These are phyloP conservation scores for Pouteria campechiana DNA, from an alignment of 179 eudicot species.

Conservation along the genomic window DNA sequence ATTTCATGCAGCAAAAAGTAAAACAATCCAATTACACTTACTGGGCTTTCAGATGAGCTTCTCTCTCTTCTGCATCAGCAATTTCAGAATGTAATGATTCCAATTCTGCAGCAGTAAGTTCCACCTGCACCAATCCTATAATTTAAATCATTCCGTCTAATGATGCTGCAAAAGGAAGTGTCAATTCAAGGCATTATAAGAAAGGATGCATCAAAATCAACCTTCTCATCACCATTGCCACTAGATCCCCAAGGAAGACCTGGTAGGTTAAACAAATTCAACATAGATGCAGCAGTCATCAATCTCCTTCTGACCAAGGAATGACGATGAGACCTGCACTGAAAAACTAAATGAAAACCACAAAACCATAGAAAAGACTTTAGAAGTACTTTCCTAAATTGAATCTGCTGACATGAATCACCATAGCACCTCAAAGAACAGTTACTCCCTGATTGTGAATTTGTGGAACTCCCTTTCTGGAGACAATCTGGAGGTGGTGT, in stretches of 20 bases:
- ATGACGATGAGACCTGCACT: constrained; percentile 21
- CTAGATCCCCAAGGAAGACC: constrained; percentile 54
- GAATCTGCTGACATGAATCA: not conserved
- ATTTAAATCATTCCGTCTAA: not conserved
- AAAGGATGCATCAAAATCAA: too few species aligned
- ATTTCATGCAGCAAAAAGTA: not conserved
- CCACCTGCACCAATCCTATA: too few species aligned
- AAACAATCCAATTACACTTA: constrained; percentile 18
- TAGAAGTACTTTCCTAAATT: not conserved
- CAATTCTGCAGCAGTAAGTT: constrained; percentile 63
- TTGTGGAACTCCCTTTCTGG: constrained; percentile 19
- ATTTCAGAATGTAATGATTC: constrained; percentile 79
- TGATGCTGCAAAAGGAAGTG: too few species aligned
- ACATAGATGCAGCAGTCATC: constrained; percentile 58
- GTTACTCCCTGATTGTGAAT: constrained; percentile 13
- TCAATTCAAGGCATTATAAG: too few species aligned
- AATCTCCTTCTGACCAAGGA: constrained; percentile 29
- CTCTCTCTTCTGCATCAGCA: constrained; percentile 71
- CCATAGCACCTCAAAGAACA: constrained; percentile 28
- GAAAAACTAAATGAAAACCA: constrained; percentile 14
- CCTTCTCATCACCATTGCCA: constrained; percentile 68
- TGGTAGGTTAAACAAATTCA: constrained; percentile 53
- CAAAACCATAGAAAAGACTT: constrained; percentile 3
- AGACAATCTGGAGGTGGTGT: constrained; percentile 32
- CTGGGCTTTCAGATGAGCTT: constrained; percentile 89